Evolutionary conservation across 768 basidiomycete species (phyloP).

Genomic region (Saitozyma sp.): DNA sequence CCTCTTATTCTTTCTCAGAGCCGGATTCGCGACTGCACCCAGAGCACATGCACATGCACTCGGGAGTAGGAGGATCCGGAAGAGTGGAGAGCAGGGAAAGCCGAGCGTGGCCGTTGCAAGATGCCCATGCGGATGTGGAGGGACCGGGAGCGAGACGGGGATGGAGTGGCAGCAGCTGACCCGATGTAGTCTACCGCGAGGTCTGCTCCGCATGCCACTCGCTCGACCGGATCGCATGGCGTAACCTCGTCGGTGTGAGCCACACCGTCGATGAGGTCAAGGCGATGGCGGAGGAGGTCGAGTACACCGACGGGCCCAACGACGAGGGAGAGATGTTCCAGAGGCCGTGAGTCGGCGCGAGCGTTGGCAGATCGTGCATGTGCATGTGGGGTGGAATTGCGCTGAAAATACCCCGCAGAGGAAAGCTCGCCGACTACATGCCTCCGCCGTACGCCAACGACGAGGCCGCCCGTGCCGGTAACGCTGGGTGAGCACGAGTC

Average conservation of each 20-base stretch:
- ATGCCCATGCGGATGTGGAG: neutral
- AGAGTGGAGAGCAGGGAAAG: neutral
- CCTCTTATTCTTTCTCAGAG: neutral
- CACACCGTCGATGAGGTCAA: slow-evolving; percentile 89
- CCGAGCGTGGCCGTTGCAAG: neutral
- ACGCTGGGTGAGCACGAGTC: slow-evolving; percentile 60
- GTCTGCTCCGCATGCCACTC: slow-evolving; percentile 99
- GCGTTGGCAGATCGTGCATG: neutral
- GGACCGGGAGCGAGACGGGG: neutral
- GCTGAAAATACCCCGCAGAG: slow-evolving; percentile 49
- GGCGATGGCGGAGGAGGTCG: slow-evolving; percentile 90
- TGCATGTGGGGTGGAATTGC: neutral
- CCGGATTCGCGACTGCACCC: too few species aligned
- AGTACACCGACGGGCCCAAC: slow-evolving; percentile 95
- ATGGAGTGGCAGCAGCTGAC: slow-evolving; percentile 61
- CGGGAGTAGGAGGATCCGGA: neutral
- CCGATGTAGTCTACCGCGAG: slow-evolving; percentile 90
- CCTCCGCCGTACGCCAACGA: slow-evolving; percentile 95
- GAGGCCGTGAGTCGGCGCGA: slow-evolving; percentile 61
- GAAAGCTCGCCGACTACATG: slow-evolving; percentile 97
- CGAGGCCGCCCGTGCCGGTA: slow-evolving; percentile 90
- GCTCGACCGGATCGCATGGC: slow-evolving; percentile 98
- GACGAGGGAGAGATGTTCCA: slow-evolving; percentile 97
- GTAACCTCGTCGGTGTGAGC: slow-evolving; percentile 96
- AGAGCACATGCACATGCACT: too few species aligned